Evolutionary conservation across 305 asterid species (phyloP).

Genomic region (Lippia alba): DNA sequence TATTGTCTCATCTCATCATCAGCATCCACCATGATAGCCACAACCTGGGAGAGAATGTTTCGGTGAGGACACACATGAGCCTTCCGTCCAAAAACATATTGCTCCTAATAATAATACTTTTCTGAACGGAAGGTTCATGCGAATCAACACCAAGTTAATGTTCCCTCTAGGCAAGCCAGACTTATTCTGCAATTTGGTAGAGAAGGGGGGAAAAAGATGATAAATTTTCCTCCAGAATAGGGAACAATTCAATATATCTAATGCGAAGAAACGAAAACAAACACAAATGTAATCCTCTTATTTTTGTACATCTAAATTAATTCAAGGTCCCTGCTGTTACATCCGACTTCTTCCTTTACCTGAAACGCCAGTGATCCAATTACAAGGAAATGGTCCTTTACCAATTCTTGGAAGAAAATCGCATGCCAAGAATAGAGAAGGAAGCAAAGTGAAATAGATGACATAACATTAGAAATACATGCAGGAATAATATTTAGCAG

Average conservation of each 20-base stretch:
- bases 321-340: background rate
- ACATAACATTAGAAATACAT: background rate
- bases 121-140: constrained; percentile 40
- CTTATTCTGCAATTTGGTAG: background rate
- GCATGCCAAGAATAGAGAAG: background rate
- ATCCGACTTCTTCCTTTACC: constrained; percentile 1
- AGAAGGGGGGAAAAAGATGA: background rate
- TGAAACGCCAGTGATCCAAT: background rate
- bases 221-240: no score
- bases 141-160: constrained; percentile 34
- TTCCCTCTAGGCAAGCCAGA: constrained; percentile 13
- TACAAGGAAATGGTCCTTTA: background rate
- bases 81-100: constrained; percentile 51
- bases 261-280: no score
- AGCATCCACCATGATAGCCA: constrained; percentile 7
- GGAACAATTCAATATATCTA: no score
- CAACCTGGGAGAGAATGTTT: constrained; percentile 19
- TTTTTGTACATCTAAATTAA: background rate
- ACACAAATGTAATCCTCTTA: no score
- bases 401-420: background rate
- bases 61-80: constrained; percentile 36
- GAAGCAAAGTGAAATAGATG: constrained; percentile 1
- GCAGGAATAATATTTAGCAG: background rate
- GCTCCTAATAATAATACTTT: constrained; percentile 22
- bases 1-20: constrained; percentile 15